Evolutionary conservation across 1,139 yeast genomes (phyloP), one percentile per base, ranked within the genome.

Genomic region (Hyphopichia burtonii): DNA sequence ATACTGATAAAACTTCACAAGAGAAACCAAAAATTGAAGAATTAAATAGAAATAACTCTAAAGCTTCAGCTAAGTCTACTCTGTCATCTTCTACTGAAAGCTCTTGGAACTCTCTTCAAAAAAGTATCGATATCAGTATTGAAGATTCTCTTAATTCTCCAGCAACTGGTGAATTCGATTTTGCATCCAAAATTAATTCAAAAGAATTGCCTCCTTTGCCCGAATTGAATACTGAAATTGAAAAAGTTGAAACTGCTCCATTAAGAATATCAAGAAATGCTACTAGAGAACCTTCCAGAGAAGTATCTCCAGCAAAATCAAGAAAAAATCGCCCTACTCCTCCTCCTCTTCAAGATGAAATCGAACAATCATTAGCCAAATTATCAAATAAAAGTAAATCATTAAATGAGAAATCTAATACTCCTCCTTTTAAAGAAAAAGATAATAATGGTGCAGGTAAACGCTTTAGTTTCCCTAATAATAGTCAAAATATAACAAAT

Each of bases 401-500:
- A 7, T 28, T 17, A 14, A 5, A 19, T 10, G 28, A 14, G 8
- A 62, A 54, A 10, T 47, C 49, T 8, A 4, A 25, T 25, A 25
- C 4, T 25, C 11, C 6, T 6, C 6, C n/a, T 25, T 11, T 8
- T 9, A 4, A 9, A 25, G 28, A 25, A 25, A 25, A 25, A 11
- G 66, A 63, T 41, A 68, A 69, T 43, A 56, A 50, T 19, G 77
- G 76, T 3, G 55, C 58, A 1, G 75, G 75, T 0, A 61, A 53
- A 38, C 47, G 55, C 7, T 73, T 71, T 48, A 61, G 63, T 40
- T 73, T 73, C 53, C 78, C 78, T 5, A 71, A 72, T 44, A 58
- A 58, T 41, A 42, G 37, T 11, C 41, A 47, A 4, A 72, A 72
- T 44, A 50, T 68, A 30, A 72, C 78, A 19, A 71, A 71, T 39